Evolutionary conservation across 805 yeast species (phyloP), one percentile per base, ranked within the genome.

Genomic region (Kodamaea restingae): DNA sequence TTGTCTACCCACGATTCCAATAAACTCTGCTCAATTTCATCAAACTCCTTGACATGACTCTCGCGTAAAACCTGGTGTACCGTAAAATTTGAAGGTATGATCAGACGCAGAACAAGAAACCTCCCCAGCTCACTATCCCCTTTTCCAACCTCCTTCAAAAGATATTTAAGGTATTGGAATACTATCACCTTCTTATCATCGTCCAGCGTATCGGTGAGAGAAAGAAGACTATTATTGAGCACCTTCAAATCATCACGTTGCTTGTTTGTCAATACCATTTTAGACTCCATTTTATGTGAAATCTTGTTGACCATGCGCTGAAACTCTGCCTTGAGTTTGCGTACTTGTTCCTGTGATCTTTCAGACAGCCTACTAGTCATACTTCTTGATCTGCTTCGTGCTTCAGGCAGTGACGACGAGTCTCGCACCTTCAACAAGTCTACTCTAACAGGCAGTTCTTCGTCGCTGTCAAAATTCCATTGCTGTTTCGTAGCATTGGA

Each of bases 1-100:
- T 55, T 56, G 29, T 64, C 67, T n/a, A 67, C 56, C 74, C 74
- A 69, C 6, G 69, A 56, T 20, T 61, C 67, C 22, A 67, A 48
- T 22, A 69, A 54, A 38, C 70, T 66, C 11, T 51, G 50, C 41
- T 68, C 73, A 14, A 69, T 66, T 27, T 68, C 74, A 42, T 67
- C 72, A 46, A 62, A 58, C 21, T 38, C 46, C 18, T 35, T 34
- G 18, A 36, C 20, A 6, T 21, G 18, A 4, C 18, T 5, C 7
- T 33, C 36, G 11, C 29, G 22, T 6, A 27, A 8, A 7, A 25
- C 18, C 4, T 37, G 18, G 17, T 28, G 33, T 12, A 44, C 38
- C 11, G 39, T 27, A 32, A 53, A 50, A 37, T 48, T 58, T 7
- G 65, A 62, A 0, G 73, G 73, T 4, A 67, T 41, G 7, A 67